Evolutionary conservation across 2,329 filamentous ascomycete genomes (phyloP), one percentile per base, ranked within the genome.

Genomic region (Neofusicoccum laricinum): DNA sequence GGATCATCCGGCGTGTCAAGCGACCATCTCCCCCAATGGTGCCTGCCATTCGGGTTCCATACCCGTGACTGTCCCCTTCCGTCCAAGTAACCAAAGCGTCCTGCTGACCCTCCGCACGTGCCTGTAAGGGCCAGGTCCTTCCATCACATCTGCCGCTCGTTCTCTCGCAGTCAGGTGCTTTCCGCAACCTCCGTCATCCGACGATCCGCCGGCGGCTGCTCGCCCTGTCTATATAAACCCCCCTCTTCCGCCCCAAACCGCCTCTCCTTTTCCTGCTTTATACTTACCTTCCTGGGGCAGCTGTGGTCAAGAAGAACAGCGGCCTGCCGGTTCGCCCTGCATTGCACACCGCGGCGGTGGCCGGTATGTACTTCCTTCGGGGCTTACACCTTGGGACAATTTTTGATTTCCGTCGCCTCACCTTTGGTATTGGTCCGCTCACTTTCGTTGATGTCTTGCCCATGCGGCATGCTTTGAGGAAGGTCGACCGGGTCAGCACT

Each of bases 351-450:
- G 49, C 49, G 32, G 49, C 8, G n/a, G 49, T 36, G 32, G 15
- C 25, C 10, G 49, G 49, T 38, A 53, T 53, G 49, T 53, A 53
- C 36, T 53, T 32, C 38, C 49, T 53, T 53, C 32, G 49, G 49
- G 49, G 49, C 49, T 53, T 53, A 53, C 49, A 53, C 49, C 49
- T 38, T 17, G 49, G 49, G 49, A 7, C 32, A 53, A 53, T 53
- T 53, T 53, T 53, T 53, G 49, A 53, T 53, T 32, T 32, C 49
- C n/a, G n/a, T 10, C n/a, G 12, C 15, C n/a, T n/a, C 41, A 8
- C 17, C 14, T 45, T 45, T 45, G 1, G 12, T 17, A 45, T 40
- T 0, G 38, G 38, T n/a, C 12, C 38, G 38, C 38, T 19, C 41
- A 17, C 41, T 53, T 53, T 53, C 49, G 49, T 53, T 53, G 49